These are phyloP conservation scores for Hericium rajendrae DNA, from an alignment of 768 basidiomycete genomes.

Conservation along the genomic window DNA sequence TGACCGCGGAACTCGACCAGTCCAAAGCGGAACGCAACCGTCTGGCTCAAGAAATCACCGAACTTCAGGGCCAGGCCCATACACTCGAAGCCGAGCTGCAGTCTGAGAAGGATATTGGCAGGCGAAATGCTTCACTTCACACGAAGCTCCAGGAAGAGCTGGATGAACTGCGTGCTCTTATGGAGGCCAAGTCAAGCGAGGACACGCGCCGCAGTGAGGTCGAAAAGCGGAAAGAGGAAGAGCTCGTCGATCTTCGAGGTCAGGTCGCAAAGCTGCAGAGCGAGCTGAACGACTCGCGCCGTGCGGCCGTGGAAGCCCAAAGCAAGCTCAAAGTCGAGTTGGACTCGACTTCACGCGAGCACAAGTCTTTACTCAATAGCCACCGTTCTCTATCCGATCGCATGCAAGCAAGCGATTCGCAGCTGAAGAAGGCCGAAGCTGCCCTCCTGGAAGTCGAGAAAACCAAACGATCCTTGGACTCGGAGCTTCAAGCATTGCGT, in stretches of 20 bases:
- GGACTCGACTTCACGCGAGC: slow-evolving; percentile 52
- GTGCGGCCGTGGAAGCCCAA: slow-evolving; percentile 50
- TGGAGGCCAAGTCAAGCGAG: slow-evolving; percentile 81
- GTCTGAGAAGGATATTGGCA: slow-evolving; percentile 45
- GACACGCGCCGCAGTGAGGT: slow-evolving; percentile 77
- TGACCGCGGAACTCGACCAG: slow-evolving; percentile 43
- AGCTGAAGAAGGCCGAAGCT: slow-evolving; percentile 39
- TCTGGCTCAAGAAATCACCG: slow-evolving; percentile 49
- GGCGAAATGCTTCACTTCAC: slow-evolving; percentile 36
- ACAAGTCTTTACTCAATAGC: slow-evolving; percentile 46
- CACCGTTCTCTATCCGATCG: slow-evolving; percentile 58
- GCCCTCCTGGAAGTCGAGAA: slow-evolving; percentile 55
- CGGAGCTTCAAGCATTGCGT: slow-evolving; percentile 62
- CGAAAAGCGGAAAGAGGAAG: slow-evolving; percentile 80
- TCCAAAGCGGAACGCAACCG: slow-evolving; percentile 46
- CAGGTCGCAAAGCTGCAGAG: slow-evolving; percentile 54
- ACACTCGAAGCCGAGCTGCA: slow-evolving; percentile 53
- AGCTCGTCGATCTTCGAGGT: slow-evolving; percentile 61
- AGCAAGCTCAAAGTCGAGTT: slow-evolving; percentile 70
- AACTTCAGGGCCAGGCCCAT: slow-evolving; percentile 62
- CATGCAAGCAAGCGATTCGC: slow-evolving; percentile 42
- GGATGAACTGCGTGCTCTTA: slow-evolving; percentile 73
- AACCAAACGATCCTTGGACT: slow-evolving; percentile 54
- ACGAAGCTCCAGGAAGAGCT: slow-evolving; percentile 71
- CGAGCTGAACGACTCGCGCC: slow-evolving; percentile 59